Conservation (phyloP, 306 rosid genomes). For the Corylus avellana region DNA sequence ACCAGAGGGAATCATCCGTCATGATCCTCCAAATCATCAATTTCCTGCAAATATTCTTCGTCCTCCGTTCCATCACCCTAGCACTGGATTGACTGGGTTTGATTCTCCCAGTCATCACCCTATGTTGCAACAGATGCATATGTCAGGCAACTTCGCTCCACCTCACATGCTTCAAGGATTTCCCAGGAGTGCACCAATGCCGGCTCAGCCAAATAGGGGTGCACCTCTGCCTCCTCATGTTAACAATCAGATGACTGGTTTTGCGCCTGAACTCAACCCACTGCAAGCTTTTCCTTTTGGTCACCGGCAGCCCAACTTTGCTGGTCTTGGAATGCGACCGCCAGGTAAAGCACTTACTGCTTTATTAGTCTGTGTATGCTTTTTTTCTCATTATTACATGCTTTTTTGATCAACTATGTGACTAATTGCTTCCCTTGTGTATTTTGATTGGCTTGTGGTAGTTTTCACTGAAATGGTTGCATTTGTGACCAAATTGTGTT, state of each 20-base stretch:
- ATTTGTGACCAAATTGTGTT: not conserved
- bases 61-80: constrained; percentile 73
- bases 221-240: constrained; percentile 39
- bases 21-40: constrained; percentile 64
- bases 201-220: constrained; percentile 48
- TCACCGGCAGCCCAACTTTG: constrained; percentile 60
- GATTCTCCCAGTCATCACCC: constrained; percentile 71
- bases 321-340: constrained; percentile 60
- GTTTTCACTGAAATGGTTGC: not conserved
- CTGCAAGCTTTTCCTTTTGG: constrained; percentile 67
- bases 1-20: constrained; percentile 63
- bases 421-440: not conserved
- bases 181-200: constrained; percentile 61
- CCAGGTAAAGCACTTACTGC: constrained; percentile 58
- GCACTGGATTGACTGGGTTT: constrained; percentile 53
- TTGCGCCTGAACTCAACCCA: constrained; percentile 64
- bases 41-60: constrained; percentile 65
- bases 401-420: not conserved
- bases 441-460: constrained; percentile 3
- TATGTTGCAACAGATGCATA: constrained; percentile 73
- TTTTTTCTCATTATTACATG: constrained; percentile 15
- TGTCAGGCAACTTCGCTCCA: constrained; percentile 63
- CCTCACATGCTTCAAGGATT: constrained; percentile 71
- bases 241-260: constrained; percentile 54
- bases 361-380: not conserved